phyloP scores from a whole-genome alignment of 1,284 basidiomycete genomes.

The Cutaneotrichosporon sp. region DNA sequence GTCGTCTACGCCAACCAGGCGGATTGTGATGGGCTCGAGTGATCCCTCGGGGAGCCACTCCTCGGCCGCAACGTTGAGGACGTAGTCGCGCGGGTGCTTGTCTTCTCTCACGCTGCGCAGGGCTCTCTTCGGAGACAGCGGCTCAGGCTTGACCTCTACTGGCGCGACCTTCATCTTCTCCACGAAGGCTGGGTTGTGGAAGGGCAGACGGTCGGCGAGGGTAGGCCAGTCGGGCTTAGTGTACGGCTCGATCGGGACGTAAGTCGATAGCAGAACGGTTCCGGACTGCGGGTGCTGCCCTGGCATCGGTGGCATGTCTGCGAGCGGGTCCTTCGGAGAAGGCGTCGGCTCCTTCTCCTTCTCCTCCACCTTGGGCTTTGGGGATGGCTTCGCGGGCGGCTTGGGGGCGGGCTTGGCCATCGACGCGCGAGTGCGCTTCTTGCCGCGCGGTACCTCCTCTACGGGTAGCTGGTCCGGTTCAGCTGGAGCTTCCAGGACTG shows the following conservation, averaged over 20 bases:
- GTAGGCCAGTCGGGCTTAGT: conserved; percentile 36
- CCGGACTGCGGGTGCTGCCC: conserved; percentile 34
- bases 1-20: conserved; percentile 37
- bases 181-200: conserved; percentile 35
- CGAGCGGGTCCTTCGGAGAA: conserved; percentile 13
- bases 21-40: conserved; percentile 41
- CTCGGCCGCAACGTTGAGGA: conserved; percentile 42
- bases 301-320: conserved; percentile 30
- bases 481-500: not conserved
- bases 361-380: conserved; percentile 2
- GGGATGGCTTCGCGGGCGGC: conserved; percentile 2
- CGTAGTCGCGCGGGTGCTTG: conserved; percentile 9
- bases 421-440: conserved; percentile 26
- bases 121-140: not conserved
- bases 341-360: conserved; percentile 17
- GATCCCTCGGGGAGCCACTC: conserved; percentile 31
- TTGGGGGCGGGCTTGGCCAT: conserved; percentile 16
- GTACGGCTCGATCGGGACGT: conserved; percentile 36
- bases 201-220: conserved; percentile 36
- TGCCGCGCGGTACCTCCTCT: conserved; percentile 1
- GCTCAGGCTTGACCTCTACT: not conserved
- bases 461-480: not conserved
- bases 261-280: conserved; percentile 42
- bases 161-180: conserved; percentile 14
- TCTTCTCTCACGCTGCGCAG: not conserved